Evolutionary conservation across 306 rosid species (phyloP), one percentile per base, ranked within the genome.

Genomic region (Begonia peltatifolia): DNA sequence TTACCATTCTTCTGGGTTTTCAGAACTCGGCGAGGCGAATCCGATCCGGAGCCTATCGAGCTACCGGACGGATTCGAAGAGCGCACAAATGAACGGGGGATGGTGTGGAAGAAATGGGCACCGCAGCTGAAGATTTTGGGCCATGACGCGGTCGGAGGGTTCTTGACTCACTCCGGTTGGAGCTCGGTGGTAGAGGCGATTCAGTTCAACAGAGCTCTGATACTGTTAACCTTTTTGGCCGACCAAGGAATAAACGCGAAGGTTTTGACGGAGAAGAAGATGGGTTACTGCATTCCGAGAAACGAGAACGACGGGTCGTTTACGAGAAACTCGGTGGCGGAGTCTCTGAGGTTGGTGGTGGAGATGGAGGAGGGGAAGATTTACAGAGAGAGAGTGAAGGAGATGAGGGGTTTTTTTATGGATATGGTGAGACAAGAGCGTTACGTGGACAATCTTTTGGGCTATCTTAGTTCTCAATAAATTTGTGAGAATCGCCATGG

Each of bases 1-100:
- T 55, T 79, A 61, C 69, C 83, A 4, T 79, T 76, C 73, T 73
- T 82, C 49, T 82, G 92, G 92, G 92, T 56, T 11, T 48, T 74
- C 14, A 73, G 79, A 54, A 68, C 53, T 9, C 69, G 56, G 0
- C 54, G 52, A 2, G 62, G 56, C 4, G 9, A 36, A 5, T 15
- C 3, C 1, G 61, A 67, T 46, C 55, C 16, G 7, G 76, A 62
- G 12, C 59, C 4, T 1, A 54, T 59, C 17, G 62, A 63, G 68
- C 57, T 82, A 51, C 86, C 83, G 6, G 62, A 68, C 1, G 81
- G 83, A 22, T 82, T 82, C 1, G 75, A 76, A 56, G 75, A 68
- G 15, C 58, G 79, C 38, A 71, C 60, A 57, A 59, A 59, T 47
- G 75, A 54, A 30, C 75, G 56, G 4, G 87, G 83, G 0, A 5